Percentiles rank a stretch among this genome's conserved stretches.
phyloP scores from a whole-genome alignment of 208 protist genomes.

The Vickermania ingenoplastis region DNA sequence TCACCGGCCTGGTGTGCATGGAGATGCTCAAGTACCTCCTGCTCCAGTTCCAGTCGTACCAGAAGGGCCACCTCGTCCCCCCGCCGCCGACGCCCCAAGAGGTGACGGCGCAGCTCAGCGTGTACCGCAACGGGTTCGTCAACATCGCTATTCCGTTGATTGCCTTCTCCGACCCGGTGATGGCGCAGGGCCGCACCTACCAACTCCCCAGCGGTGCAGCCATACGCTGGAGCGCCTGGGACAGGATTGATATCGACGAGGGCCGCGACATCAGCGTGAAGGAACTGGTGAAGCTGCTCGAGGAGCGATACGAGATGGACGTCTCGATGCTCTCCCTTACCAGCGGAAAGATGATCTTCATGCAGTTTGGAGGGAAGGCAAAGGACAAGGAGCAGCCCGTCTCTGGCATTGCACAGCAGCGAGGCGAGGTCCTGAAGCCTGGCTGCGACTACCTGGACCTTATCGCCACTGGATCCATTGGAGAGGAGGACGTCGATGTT shows the following conservation, averaged over 20 bases:
- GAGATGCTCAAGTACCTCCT: constrained; percentile 97
- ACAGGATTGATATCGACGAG: constrained; percentile 93
- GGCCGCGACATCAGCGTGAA: constrained; percentile 90
- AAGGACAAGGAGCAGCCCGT: constrained; percentile 57
- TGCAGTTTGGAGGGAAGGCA: constrained; percentile 66
- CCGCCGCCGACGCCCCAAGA: constrained; percentile 16
- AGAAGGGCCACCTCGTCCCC: background rate
- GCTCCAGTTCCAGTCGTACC: constrained; percentile 18
- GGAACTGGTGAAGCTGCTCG: constrained; percentile 86
- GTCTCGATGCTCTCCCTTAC: constrained; percentile 88
- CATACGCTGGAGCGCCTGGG: constrained; percentile 93
- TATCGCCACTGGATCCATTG: constrained; percentile 65
- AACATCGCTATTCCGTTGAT: constrained; percentile 97
- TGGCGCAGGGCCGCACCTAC: constrained; percentile 44
- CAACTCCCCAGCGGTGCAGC: constrained; percentile 32
- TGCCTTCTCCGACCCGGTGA: constrained; percentile 93
- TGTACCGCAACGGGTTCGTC: constrained; percentile 94
- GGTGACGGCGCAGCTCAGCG: constrained; percentile 36
- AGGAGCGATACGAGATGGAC: constrained; percentile 84
- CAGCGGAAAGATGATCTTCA: constrained; percentile 81
- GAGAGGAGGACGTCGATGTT: constrained; percentile 72
- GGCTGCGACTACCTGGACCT: constrained; percentile 66
- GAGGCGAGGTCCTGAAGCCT: constrained; percentile 38
- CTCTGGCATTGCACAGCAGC: constrained; percentile 43
- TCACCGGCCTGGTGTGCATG: constrained; percentile 96